Evolutionary conservation across 495 filamentous ascomycete species (phyloP), one percentile per base, ranked within the genome.

Genomic region (Daldinia grandis): DNA sequence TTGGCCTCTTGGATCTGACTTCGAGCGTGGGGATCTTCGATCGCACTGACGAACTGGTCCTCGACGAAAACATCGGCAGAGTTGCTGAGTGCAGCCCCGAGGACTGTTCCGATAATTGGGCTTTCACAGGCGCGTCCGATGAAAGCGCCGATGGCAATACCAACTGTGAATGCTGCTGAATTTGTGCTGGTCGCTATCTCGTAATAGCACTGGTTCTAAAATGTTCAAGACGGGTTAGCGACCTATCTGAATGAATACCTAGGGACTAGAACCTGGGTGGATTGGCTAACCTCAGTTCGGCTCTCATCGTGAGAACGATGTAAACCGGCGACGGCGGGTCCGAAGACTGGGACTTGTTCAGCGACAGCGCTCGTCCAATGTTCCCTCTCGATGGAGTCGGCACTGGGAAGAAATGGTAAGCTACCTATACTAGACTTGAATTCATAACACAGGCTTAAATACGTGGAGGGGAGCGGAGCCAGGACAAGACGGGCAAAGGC

Each of bases 121-220:
- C 68, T 64, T 5, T 54, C 27, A 44, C 40, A 40, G 2, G 68
- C 68, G n/a, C 63, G 62, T 5, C 68, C 68, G 50, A 66, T 63
- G 21, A 71, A 62, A 10, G 68, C 51, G 25, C 68, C 68, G 21
- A 71, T 38, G 19, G 47, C 68, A 44, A 61, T 21, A 12, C 62
- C 62, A 58, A 60, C 8, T 3, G 68, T 65, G 25, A 56, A 47
- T 24, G 33, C 4, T 8, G 58, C 49, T 1, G 68, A 71, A 14
- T 71, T 71, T 10, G 62, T 66, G 38, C 33, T 21, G 6, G 61
- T 49, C 24, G 68, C 68, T 30, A 65, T 71, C 7, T 71, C 33
- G 44, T 58, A 54, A 37, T 61, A 71, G 31, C 64, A 59, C 42
- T 59, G 33, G 60, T 49, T 54, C 66, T 47, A 3, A 3, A 38